Conservation (phyloP, 2,329 filamentous ascomycete genomes). For the Neocucurbitaria cava region DNA sequence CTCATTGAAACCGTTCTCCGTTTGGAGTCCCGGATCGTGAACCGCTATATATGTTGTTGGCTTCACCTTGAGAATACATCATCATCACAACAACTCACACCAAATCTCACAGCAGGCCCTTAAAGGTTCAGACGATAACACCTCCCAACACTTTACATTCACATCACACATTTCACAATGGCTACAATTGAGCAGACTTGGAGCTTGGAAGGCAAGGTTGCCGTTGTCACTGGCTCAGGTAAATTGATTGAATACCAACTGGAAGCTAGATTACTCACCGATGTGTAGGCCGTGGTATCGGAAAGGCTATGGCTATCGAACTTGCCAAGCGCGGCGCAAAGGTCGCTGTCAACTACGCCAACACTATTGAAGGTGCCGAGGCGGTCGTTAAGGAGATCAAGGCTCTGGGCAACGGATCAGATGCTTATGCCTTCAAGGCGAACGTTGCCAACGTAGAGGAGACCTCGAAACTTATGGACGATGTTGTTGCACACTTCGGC, state of each 20-base stretch:
- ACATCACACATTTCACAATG: constrained; percentile 43
- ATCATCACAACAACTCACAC: constrained; percentile 29
- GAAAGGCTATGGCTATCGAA: constrained; percentile 70
- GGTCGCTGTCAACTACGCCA: constrained; percentile 72
- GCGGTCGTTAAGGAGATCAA: constrained; percentile 72
- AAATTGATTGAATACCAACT: no score
- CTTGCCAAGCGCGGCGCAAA: constrained; percentile 70
- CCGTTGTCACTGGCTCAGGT: constrained; percentile 62
- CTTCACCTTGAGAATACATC: constrained; percentile 21
- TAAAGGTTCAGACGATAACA: constrained; percentile 12
- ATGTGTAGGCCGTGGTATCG: constrained; percentile 66
- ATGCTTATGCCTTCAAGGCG: constrained; percentile 70
- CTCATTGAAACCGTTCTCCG: constrained; percentile 37
- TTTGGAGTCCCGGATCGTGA: constrained; percentile 38
- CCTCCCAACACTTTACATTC: constrained; percentile 19
- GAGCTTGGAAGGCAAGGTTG: constrained; percentile 62
- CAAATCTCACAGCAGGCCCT: constrained; percentile 20
- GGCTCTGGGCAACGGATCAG: constrained; percentile 63
- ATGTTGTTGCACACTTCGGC: constrained; percentile 69
- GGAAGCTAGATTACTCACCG: constrained; percentile 21
- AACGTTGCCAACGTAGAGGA: constrained; percentile 71
- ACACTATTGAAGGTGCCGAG: constrained; percentile 69
- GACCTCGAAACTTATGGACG: constrained; percentile 68
- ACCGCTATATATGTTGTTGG: constrained; percentile 41
- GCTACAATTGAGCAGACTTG: constrained; percentile 53